phyloP scores from a whole-genome alignment of 768 basidiomycete species.

The Suillus sp. region DNA sequence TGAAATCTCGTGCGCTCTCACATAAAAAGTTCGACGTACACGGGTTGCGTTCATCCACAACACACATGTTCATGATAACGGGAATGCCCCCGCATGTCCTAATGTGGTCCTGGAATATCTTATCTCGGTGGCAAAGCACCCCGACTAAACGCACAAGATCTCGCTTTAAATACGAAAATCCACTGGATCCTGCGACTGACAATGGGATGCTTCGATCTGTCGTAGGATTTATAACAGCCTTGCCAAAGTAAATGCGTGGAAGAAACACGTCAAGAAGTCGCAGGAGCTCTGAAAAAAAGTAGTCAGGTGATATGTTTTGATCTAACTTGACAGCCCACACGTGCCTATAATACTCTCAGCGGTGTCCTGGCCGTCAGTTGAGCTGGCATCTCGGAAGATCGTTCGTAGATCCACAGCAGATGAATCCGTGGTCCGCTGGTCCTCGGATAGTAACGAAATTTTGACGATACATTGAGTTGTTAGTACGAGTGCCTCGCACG shows the following conservation, averaged over 20 bases:
- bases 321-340: constrained; percentile 19
- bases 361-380: constrained; percentile 44
- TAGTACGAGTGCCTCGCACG: constrained; percentile 79
- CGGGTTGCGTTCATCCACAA: constrained; percentile 88
- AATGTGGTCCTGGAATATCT: constrained; percentile 71
- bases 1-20: neutral
- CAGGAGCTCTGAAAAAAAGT: constrained; percentile 57
- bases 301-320: constrained; percentile 7
- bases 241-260: constrained; percentile 82
- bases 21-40: constrained; percentile 57
- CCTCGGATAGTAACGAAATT: constrained; percentile 48
- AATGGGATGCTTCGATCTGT: constrained; percentile 14
- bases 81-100: constrained; percentile 73
- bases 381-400: constrained; percentile 47
- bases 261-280: constrained; percentile 78
- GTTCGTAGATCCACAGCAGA: constrained; percentile 30
- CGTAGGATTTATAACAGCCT: constrained; percentile 42
- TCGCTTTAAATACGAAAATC: constrained; percentile 83
- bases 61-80: constrained; percentile 85
- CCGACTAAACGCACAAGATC: constrained; percentile 91
- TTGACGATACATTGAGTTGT: constrained; percentile 75
- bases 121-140: constrained; percentile 65
- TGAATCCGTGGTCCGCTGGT: constrained; percentile 31
- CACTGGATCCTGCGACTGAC: constrained; percentile 44
- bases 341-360: constrained; percentile 62